Base-by-base conservation (phyloP, 2,329 filamentous ascomycete species). In the Colletotrichum horii region DNA sequence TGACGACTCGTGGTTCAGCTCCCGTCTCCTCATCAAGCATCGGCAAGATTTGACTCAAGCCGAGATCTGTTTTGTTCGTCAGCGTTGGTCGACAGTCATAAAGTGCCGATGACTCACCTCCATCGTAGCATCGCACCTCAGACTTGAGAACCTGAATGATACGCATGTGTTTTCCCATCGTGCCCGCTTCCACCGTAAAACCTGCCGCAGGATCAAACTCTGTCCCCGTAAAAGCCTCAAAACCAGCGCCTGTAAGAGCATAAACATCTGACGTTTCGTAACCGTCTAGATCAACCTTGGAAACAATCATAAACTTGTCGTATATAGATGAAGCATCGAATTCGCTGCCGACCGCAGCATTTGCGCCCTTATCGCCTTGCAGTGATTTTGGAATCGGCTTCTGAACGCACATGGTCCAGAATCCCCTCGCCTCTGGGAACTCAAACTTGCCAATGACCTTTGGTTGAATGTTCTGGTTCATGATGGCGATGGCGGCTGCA, bases 191-290 rank as follows among this genome's bases (percentile, higher is more conserved):
- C 62, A 98, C 89, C 0, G 97, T 98, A 36, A 93, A 91, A 30
- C 96, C 97, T 77, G 96, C 95, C 61, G 95, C 95, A 6, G 94
- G 93, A 77, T 99, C 97, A 82, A 98, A 98, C 80, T 99, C 97
- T 1, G 96, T 95, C 52, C 94, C 95, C 43, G 92, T 91, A 9
- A 96, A 89, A 52, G 94, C 92, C 82, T 96, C 93, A 74, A 97
- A 92, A 4, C 92, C 92, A 34, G 92, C 92, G 2, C 91, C 91
- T n/a, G 93, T 94, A 52, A 96, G 87, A 55, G 91, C 90, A 80
- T 96, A 96, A 4, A 97, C 93, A 71, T 95, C 92, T 1, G 95
- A 96, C 58, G 92, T 93, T 83, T 96, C 95, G 73, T 92, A 93
- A 1, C 92, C 93, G 74, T 93, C 91, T 24, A 91, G 84, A 64